Base-by-base conservation (phyloP, 345 rosid genomes). In the Melastoma malabathricum region DNA sequence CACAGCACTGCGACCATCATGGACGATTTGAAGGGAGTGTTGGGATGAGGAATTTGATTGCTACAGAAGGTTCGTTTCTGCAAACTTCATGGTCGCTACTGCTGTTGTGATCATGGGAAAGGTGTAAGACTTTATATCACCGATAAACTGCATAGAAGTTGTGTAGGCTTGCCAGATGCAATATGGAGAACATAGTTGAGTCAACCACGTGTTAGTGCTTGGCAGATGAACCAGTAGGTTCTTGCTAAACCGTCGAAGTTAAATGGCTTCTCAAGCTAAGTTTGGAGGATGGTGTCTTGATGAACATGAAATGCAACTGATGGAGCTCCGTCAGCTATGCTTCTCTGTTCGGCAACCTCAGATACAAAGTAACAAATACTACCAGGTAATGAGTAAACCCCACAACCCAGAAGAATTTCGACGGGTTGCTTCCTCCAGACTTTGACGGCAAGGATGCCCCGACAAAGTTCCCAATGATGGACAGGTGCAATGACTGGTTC, bases 71-170 rank as follows among this genome's bases (percentile, higher is more conserved):
- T 44, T 74, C 93, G 3, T 82, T 73, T 87, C 90, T 20, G 95
- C 89, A 54, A 82, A 84, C 74, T 84, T 87, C 56, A 92, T 79
- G 0, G 90, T 82, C 9, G 98, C 95, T 57, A 92, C 89, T 15
- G 96, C 80, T 25, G 69, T 88, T 0, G 95, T 84, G 43, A 95
- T 87, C 98, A 92, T 92, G 2, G 95, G 96, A 45, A 92, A 86
- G 44, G 96, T 92, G 64, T 92, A 92, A 6, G 98, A 80, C 96
- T 96, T 96, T 96, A 86, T 15, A 96, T 93, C 51, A 86, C 86
- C 0, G 96, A 92, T 53, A 92, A 92, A 69, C 93, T 84, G 76
- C 57, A n/a, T 44, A 48, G 23, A 44, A 15, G 23, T 52, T 39
- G 13, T 31, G 19, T 4, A 54, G 15, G 13, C n/a, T 60, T 2